Evolutionary conservation across 306 rosid genomes (phyloP).

Genomic region (Rosa rugosa): DNA sequence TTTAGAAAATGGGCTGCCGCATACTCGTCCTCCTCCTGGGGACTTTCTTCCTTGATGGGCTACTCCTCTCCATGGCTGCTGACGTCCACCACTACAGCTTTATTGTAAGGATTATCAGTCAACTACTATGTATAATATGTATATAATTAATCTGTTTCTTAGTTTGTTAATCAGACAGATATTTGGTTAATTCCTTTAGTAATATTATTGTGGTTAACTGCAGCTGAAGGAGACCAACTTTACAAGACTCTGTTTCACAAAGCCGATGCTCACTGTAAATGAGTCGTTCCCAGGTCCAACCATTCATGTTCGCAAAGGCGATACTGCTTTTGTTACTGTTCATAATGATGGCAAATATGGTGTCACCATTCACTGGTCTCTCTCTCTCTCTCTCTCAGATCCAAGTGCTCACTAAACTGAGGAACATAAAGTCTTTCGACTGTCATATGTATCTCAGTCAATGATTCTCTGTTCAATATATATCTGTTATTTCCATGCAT

Average conservation of each 20-base stretch:
- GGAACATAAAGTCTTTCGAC: no score
- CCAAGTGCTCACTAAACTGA: no score
- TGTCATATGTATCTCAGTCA: no score
- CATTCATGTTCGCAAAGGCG: constrained; percentile 22
- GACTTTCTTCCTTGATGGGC: neutral
- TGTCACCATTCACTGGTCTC: constrained; percentile 28
- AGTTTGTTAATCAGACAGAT: neutral
- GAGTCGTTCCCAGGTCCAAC: constrained; percentile 27
- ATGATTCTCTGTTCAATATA: no score
- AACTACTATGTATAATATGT: no score
- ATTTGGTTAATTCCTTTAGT: neutral
- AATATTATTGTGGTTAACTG: neutral
- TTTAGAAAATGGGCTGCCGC: no score
- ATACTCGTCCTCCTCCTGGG: no score
- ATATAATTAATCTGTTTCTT: no score
- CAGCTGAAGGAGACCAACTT: constrained; percentile 29
- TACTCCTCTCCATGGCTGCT: constrained; percentile 9
- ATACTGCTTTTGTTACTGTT: constrained; percentile 15
- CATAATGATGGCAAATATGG: constrained; percentile 23
- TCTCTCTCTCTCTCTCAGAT: neutral
- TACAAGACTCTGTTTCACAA: constrained; percentile 27
- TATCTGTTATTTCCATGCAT: no score
- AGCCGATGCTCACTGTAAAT: constrained; percentile 32
- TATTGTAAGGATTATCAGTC: neutral
- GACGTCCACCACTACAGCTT: constrained; percentile 28